A percentile compares a stretch with the other conserved stretches of the same genome.
phyloP scores from a whole-genome alignment of 1,284 basidiomycete species.

The Trichosporon ovoides region DNA sequence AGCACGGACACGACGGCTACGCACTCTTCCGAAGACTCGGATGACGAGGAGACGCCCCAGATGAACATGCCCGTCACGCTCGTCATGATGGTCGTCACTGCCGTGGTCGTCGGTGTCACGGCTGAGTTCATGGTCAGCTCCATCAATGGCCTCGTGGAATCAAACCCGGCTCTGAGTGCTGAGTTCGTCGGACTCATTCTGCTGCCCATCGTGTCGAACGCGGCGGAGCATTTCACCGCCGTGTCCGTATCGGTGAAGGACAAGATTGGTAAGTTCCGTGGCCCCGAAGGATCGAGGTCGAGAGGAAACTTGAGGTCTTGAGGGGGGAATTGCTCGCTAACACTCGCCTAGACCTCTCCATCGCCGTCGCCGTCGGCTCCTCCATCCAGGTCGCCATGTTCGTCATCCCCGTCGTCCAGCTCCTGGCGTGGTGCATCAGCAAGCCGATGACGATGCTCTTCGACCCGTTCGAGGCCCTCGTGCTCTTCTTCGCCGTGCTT shows the following conservation, averaged over 20 bases:
- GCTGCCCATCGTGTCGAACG: slow-evolving; percentile 36
- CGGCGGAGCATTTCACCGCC: slow-evolving; percentile 76
- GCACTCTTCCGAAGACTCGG: slow-evolving; percentile 21
- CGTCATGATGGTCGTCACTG: slow-evolving; percentile 37
- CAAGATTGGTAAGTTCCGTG: slow-evolving; percentile 44
- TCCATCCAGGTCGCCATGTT: slow-evolving; percentile 83
- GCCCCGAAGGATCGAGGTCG: too few relatives aligned
- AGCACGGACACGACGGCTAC: too few relatives aligned
- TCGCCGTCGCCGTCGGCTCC: slow-evolving; percentile 78
- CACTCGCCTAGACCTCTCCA: slow-evolving; percentile 45
- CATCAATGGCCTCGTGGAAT: slow-evolving; percentile 44
- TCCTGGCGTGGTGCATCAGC: slow-evolving; percentile 51
- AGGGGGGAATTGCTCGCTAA: too few relatives aligned
- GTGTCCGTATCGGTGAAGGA: slow-evolving; percentile 79
- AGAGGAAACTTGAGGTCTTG: not conserved
- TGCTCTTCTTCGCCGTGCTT: slow-evolving; percentile 61
- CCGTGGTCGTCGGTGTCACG: slow-evolving; percentile 57
- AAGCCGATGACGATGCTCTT: slow-evolving; percentile 51
- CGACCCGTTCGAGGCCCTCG: slow-evolving; percentile 50
- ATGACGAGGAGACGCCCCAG: slow-evolving; percentile 50
- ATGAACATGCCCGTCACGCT: slow-evolving; percentile 53
- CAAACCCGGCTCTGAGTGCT: slow-evolving; percentile 53
- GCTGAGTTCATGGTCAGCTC: slow-evolving; percentile 60
- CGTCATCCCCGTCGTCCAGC: slow-evolving; percentile 67
- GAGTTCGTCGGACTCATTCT: slow-evolving; percentile 68